These are phyloP conservation scores for Ophiobolus disseminans DNA, from an alignment of 2,329 filamentous ascomycete genomes.

Conservation along the genomic window DNA sequence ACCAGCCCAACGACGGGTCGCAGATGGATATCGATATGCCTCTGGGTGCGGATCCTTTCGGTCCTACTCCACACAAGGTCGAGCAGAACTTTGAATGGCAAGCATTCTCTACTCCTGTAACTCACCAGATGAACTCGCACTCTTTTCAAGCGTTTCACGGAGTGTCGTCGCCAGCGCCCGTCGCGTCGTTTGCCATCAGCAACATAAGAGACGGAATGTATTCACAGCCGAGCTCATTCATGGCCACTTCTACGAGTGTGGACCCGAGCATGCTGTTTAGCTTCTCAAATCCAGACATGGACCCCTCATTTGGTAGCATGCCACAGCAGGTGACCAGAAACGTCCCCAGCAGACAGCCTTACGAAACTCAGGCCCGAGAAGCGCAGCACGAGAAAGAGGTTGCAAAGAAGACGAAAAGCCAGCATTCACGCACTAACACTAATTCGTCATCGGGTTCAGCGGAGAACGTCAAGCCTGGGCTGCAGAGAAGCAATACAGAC, in stretches of 20 bases:
- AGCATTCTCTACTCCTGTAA: slow-evolving; percentile 35
- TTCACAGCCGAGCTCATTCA: slow-evolving; percentile 41
- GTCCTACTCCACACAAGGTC: slow-evolving; percentile 44
- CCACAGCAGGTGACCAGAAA: slow-evolving; percentile 25
- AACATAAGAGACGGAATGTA: slow-evolving; percentile 23
- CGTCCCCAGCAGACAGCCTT: slow-evolving; percentile 42
- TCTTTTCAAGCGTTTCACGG: slow-evolving; percentile 43
- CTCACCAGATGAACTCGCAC: slow-evolving; percentile 43
- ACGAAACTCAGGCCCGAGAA: slow-evolving; percentile 48
- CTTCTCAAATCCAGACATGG: slow-evolving; percentile 42
- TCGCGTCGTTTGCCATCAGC: slow-evolving; percentile 31
- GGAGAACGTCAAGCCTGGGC: slow-evolving; percentile 37
- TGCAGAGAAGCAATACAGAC: slow-evolving; percentile 57
- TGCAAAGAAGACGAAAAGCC: slow-evolving; percentile 38
- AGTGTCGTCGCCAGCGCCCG: slow-evolving; percentile 31
- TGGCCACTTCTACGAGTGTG: slow-evolving; percentile 51
- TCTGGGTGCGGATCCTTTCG: slow-evolving; percentile 42
- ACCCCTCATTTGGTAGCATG: slow-evolving; percentile 37
- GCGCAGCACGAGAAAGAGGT: slow-evolving; percentile 44
- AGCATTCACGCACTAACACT: slow-evolving; percentile 51
- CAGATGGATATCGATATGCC: slow-evolving; percentile 47
- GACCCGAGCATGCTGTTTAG: slow-evolving; percentile 58
- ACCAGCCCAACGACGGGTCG: slow-evolving; percentile 36
- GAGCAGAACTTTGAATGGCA: slow-evolving; percentile 42
- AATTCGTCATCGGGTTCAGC: slow-evolving; percentile 48